Evolutionary conservation across 345 rosid species (phyloP).

Genomic region (Jatropha curcas): DNA sequence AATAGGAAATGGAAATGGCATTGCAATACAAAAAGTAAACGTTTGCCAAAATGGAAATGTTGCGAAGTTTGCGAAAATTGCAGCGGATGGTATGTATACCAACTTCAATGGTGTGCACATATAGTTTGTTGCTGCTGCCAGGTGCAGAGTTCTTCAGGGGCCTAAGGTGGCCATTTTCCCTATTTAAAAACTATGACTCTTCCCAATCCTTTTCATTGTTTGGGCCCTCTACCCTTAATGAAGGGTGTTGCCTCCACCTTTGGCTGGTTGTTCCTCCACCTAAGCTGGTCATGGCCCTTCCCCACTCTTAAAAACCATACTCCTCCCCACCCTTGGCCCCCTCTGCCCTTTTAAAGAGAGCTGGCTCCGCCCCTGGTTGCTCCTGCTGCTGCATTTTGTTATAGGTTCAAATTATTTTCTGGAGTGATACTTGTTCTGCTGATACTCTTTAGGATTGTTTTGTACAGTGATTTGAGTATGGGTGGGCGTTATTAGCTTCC

Average conservation of each 20-base stretch:
- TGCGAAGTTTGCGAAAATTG: constrained; percentile 46
- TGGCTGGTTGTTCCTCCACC: no score
- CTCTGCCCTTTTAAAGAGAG: no score
- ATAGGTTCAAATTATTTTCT: background rate
- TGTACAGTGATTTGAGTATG: constrained; percentile 27
- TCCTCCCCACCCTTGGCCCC: no score
- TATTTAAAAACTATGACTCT: no score
- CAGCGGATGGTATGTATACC: constrained; percentile 52
- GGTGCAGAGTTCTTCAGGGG: no score
- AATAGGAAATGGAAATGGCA: constrained; percentile 41
- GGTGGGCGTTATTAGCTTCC: constrained; percentile 6
- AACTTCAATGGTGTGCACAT: constrained; percentile 59
- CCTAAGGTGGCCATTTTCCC: no score
- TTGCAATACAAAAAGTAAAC: constrained; percentile 24
- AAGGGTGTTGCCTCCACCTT: no score
- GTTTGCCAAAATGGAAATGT: constrained; percentile 46
- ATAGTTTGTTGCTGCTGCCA: constrained; percentile 21
- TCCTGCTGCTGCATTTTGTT: background rate
- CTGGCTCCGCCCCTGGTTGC: no score
- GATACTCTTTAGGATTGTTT: constrained; percentile 4
- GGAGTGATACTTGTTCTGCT: background rate
- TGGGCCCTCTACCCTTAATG: no score
- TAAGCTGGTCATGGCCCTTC: no score
- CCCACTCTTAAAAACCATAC: no score
- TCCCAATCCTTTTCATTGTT: no score